Base-by-base conservation (phyloP, 805 yeast genomes). In the Saturnispora mendoncae region DNA sequence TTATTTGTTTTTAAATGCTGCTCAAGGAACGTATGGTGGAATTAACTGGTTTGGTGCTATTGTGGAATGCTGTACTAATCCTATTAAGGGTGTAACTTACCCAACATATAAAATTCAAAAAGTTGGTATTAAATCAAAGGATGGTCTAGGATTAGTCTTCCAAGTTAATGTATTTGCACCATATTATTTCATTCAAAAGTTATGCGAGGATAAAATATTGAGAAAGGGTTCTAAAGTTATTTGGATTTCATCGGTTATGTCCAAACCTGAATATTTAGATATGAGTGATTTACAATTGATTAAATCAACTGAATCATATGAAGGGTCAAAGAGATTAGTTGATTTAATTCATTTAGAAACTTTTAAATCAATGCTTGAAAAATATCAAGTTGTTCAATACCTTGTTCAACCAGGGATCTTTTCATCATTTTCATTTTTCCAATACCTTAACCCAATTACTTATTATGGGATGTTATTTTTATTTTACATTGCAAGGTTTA, bases 101-200 rank as follows among this genome's bases (percentile, higher is more conserved):
- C 97, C 96, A 7, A 76, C 78, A 2, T 88, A 84, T 63, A 87
- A 90, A 61, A 71, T 82, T 29, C 97, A 92, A 66, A 69, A 72
- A 43, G 69, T 75, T 14, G 96, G 97, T 4, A 78, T 80, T 20
- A 76, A 72, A 53, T 76, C 95, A 1, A 58, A 54, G 15, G 98
- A 92, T 60, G 87, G 76, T 0, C 51, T 90, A 67, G 97, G 97
- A 1, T 64, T 83, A 24, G 86, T 87, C 4, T 92, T 90, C 65
- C 95, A 92, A 61, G 94, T 92, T 4, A 92, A 92, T 56, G 95
- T 90, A n/a, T 85, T 92, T 63, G 95, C 95, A 0, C 97, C 97
- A 2, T 88, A 84, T 64, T 92, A 79, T 59, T 64, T 92, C 40
- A 69, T 88, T 41, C 84, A 82, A 50, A 78, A 74, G 47, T 62